Conservation (phyloP, 306 rosid species). For the Cucurbita pepo region DNA sequence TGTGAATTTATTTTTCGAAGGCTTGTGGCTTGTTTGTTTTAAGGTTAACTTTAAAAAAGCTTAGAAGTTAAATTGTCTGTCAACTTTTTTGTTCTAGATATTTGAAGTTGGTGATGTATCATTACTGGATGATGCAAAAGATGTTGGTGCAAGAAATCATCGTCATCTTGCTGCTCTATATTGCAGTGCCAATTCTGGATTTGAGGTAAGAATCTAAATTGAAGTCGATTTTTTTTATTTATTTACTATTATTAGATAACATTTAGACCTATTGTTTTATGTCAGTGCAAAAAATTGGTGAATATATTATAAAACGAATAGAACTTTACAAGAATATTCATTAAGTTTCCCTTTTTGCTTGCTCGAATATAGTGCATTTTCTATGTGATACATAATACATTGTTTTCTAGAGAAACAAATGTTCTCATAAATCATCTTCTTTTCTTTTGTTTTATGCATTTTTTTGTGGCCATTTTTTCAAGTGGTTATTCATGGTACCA, state of each 20-base stretch:
- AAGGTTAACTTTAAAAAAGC: not conserved
- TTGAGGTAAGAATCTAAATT: constrained; percentile 44
- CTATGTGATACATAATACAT: not conserved
- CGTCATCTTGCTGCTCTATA: constrained; percentile 69
- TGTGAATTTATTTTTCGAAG: not conserved
- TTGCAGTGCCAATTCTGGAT: constrained; percentile 80
- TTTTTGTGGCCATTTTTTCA: not conserved
- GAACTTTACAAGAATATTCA: not conserved
- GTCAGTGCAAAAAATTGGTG: not conserved
- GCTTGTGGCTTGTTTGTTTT: too few relatives aligned
- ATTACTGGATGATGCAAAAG: constrained; percentile 48
- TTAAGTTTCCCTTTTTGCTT: not conserved
- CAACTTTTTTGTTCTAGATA: constrained; percentile 29
- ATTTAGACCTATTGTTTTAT: not conserved
- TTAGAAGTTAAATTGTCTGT: not conserved
- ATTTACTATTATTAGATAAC: not conserved
- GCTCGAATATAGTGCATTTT: not conserved
- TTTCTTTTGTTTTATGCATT: not conserved
- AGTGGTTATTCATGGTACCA: not conserved
- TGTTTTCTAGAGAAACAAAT: not conserved
- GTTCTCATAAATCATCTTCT: not conserved
- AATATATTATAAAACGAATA: not conserved
- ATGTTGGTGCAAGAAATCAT: constrained; percentile 73
- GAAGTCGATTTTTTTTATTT: not conserved
- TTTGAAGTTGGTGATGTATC: constrained; percentile 83